These are phyloP conservation scores for Apiotrichum siamense DNA, from an alignment of 1,284 basidiomycete species.

Conservation along the genomic window DNA sequence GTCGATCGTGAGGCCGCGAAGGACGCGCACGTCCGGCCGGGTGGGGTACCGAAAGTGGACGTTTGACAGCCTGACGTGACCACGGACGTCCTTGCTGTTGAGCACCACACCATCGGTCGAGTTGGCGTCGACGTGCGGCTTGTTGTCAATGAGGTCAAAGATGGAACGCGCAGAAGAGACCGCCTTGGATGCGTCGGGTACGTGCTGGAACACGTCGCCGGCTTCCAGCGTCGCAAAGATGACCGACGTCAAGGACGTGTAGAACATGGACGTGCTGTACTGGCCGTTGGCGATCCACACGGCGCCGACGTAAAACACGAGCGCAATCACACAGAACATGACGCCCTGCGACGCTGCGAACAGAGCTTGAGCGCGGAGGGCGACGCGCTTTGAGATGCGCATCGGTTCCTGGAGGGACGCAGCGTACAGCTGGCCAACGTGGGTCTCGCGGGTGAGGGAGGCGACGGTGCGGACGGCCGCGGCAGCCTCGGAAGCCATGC, in stretches of 20 bases:
- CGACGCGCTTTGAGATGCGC: constrained; percentile 56
- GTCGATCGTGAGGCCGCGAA: constrained; percentile 70
- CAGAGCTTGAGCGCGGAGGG: constrained; percentile 66
- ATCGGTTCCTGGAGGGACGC: constrained; percentile 67
- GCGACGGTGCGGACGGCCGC: constrained; percentile 92
- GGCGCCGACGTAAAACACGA: constrained; percentile 54
- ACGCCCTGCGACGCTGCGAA: constrained; percentile 75
- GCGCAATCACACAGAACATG: constrained; percentile 74
- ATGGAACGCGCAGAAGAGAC: constrained; percentile 70
- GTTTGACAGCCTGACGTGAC: constrained; percentile 69
- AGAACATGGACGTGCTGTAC: constrained; percentile 66
- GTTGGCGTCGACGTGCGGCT: constrained; percentile 70
- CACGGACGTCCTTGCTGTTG: constrained; percentile 53
- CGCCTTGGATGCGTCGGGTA: constrained; percentile 87
- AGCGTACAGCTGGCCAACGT: constrained; percentile 68
- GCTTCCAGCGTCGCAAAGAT: constrained; percentile 40
- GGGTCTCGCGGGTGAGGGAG: constrained; percentile 72
- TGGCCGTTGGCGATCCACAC: constrained; percentile 52
- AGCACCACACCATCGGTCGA: constrained; percentile 63
- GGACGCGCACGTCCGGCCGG: constrained; percentile 74
- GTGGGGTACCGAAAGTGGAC: constrained; percentile 96
- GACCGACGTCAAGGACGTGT: constrained; percentile 66
- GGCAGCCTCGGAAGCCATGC: constrained; percentile 83
- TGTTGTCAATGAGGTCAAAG: constrained; percentile 71
- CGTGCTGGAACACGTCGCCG: constrained; percentile 72